Evolutionary conservation across 441 rosid species (phyloP).

Genomic region (Populus tomentosa): DNA sequence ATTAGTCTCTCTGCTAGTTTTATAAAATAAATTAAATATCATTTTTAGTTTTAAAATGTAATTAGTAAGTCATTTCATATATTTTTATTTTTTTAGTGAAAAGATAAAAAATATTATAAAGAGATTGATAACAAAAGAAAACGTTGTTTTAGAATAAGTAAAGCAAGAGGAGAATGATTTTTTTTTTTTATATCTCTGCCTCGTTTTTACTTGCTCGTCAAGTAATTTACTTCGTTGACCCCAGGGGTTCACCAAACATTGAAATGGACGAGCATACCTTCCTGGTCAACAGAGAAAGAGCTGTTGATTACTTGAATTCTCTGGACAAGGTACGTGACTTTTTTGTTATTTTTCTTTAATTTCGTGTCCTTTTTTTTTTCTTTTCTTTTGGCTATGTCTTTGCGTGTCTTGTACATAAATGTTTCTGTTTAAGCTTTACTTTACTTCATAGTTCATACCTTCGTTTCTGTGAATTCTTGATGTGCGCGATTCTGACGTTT

Average conservation of each 20-base stretch:
- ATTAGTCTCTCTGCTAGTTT: too few species aligned
- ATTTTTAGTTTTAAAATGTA: too few species aligned
- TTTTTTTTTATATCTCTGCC: background rate
- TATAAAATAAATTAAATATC: too few species aligned
- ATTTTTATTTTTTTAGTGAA: too few species aligned
- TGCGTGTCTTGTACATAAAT: background rate
- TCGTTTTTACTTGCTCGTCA: background rate
- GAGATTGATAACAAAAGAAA: too few species aligned
- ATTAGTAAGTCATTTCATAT: too few species aligned
- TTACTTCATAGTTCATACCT: background rate
- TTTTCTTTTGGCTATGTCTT: background rate
- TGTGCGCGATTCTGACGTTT: background rate
- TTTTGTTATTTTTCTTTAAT: background rate
- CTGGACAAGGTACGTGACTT: conserved; percentile 62
- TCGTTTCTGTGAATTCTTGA: too few species aligned
- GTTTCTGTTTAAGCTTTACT: background rate
- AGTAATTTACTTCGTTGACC: background rate
- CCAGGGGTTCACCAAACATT: conserved; percentile 92
- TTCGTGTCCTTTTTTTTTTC: too few species aligned
- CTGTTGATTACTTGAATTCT: conserved; percentile 94
- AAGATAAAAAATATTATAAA: too few species aligned
- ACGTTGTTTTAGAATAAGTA: too few species aligned
- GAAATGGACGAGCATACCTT: conserved; percentile 97
- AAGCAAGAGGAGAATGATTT: rapidly evolving
- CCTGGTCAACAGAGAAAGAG: conserved; percentile 89